These are phyloP conservation scores for Debaryomyces castellii DNA, from an alignment of 805 yeast species.

Conservation along the genomic window DNA sequence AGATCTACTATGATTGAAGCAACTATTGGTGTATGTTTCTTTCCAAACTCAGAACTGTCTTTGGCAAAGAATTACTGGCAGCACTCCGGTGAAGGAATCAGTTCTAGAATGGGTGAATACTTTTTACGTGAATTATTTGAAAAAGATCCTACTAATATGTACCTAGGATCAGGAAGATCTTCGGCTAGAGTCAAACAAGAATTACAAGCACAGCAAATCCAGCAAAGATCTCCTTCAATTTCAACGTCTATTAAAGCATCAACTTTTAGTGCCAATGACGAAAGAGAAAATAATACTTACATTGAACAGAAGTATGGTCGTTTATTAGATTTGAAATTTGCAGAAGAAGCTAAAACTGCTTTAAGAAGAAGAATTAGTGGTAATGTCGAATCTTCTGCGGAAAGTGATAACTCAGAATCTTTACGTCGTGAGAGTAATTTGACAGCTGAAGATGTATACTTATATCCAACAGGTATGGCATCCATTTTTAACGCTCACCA, in stretches of 20 bases:
- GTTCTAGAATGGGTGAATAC: conserved; percentile 87
- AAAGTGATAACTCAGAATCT: conserved; percentile 16
- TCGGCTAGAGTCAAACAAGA: conserved; percentile 26
- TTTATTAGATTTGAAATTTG: conserved; percentile 74
- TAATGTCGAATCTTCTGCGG: conserved; percentile 46
- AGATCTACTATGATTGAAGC: conserved; percentile 61
- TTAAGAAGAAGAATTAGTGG: conserved; percentile 75
- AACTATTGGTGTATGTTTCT: conserved; percentile 76
- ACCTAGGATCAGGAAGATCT: not conserved
- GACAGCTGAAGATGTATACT: conserved; percentile 67
- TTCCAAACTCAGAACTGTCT: conserved; percentile 55
- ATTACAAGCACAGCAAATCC: conserved; percentile 33
- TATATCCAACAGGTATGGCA: conserved; percentile 93
- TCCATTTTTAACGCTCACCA: conserved; percentile 82
- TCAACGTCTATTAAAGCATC: conserved; percentile 23
- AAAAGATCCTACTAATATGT: conserved; percentile 7
- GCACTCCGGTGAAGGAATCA: conserved; percentile 95
- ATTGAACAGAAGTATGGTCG: conserved; percentile 92
- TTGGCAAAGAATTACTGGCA: conserved; percentile 93
- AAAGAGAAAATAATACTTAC: conserved; percentile 59
- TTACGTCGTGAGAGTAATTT: conserved; percentile 31
- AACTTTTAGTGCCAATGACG: conserved; percentile 21
- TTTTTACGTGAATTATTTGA: conserved; percentile 59
- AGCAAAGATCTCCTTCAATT: conserved; percentile 32
- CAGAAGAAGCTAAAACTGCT: conserved; percentile 72